These are phyloP conservation scores for Cryptococcus sp. DNA, from an alignment of 1,284 basidiomycete genomes.

Conservation along the genomic window DNA sequence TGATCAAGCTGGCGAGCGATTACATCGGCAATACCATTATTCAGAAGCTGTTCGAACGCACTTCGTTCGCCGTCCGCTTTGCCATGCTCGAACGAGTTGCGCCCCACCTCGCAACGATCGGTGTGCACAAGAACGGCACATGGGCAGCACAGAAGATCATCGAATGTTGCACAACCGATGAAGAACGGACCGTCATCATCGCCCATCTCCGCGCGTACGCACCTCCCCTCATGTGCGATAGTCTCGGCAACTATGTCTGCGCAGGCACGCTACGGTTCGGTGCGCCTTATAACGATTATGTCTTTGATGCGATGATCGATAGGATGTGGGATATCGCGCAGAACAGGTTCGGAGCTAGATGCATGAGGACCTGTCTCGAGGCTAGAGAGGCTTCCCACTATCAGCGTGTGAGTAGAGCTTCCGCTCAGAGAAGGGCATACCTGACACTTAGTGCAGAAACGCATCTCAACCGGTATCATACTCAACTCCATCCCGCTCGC, in stretches of 20 bases:
- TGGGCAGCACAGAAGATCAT: slow-evolving; percentile 99
- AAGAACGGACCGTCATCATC: slow-evolving; percentile 82
- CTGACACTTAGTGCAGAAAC: slow-evolving; percentile 59
- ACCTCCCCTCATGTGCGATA: slow-evolving; percentile 90
- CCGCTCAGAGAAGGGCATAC: not conserved
- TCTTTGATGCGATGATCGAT: slow-evolving; percentile 97
- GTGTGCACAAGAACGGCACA: slow-evolving; percentile 99
- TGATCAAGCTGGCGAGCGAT: slow-evolving; percentile 77
- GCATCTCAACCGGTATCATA: slow-evolving; percentile 90
- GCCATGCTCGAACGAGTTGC: slow-evolving; percentile 91
- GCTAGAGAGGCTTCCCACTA: slow-evolving; percentile 78
- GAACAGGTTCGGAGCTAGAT: slow-evolving; percentile 88
- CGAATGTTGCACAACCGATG: slow-evolving; percentile 85
- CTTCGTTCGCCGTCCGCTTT: slow-evolving; percentile 73
- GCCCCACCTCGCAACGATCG: slow-evolving; percentile 94
- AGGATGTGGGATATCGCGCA: slow-evolving; percentile 98
- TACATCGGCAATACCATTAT: slow-evolving; percentile 98
- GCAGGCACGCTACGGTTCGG: slow-evolving; percentile 87
- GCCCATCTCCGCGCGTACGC: slow-evolving; percentile 87
- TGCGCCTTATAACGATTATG: slow-evolving; percentile 84
- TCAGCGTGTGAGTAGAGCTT: slow-evolving; percentile 64
- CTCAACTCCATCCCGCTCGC: slow-evolving; percentile 97
- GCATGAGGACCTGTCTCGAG: slow-evolving; percentile 96
- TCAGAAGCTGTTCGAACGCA: slow-evolving; percentile 95
- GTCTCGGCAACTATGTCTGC: slow-evolving; percentile 96